These are phyloP conservation scores for Lachnellula occidentalis DNA, from an alignment of 2,329 filamentous ascomycete genomes.

Conservation along the genomic window DNA sequence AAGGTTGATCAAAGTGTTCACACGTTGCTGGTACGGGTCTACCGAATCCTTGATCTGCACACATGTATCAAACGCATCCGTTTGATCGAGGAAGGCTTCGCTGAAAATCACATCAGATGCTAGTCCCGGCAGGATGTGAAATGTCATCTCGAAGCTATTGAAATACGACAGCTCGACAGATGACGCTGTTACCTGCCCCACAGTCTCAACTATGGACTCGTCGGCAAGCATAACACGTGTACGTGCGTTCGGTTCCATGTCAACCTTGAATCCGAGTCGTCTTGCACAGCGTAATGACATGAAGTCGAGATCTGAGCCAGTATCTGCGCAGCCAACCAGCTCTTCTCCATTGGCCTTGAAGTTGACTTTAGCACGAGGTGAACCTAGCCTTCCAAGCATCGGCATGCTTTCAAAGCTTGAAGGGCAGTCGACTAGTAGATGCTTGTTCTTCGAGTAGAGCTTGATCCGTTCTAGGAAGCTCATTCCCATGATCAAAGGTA, in stretches of 20 bases:
- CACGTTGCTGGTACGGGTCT: neutral
- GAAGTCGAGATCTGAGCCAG: slow-evolving; percentile 11
- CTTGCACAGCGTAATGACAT: slow-evolving; percentile 8
- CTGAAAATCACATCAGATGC: slow-evolving; percentile 10
- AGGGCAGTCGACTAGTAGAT: slow-evolving; percentile 4
- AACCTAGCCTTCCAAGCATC: slow-evolving; percentile 8
- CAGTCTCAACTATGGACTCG: slow-evolving; percentile 5
- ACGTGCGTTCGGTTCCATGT: neutral
- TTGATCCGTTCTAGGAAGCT: slow-evolving; percentile 4
- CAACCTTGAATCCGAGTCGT: slow-evolving; percentile 1
- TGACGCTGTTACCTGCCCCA: slow-evolving; percentile 3
- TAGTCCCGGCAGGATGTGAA: slow-evolving; percentile 8
- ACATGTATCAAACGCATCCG: slow-evolving; percentile 8
- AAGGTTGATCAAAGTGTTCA: slow-evolving; percentile 8
- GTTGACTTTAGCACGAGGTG: neutral
- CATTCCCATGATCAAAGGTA: slow-evolving; percentile 7
- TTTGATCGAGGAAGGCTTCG: slow-evolving; percentile 9
- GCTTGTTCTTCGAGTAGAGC: slow-evolving; percentile 4
- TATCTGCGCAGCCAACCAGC: slow-evolving; percentile 2
- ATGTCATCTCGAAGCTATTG: slow-evolving; percentile 6
- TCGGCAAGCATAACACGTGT: slow-evolving; percentile 5
- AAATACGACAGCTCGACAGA: slow-evolving; percentile 2
- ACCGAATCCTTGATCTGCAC: slow-evolving; percentile 2
- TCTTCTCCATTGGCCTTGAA: slow-evolving; percentile 3
- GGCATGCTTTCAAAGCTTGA: neutral